A percentile compares a stretch with the other conserved stretches of the same genome.
These are phyloP conservation scores for Ceratobasidium sp. DNA, from an alignment of 1,284 basidiomycete genomes.

Conservation along the genomic window DNA sequence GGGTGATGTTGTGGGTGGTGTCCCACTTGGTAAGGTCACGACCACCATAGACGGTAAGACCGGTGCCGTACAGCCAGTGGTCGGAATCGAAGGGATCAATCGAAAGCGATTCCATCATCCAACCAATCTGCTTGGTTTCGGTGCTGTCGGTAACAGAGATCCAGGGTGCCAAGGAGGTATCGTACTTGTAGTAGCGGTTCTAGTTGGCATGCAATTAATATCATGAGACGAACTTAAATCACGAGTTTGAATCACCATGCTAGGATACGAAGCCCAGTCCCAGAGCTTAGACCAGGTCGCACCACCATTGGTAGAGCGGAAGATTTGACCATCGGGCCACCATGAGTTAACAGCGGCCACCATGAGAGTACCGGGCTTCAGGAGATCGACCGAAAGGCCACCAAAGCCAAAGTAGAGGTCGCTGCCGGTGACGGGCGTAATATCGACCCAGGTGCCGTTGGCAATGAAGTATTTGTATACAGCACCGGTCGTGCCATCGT, in stretches of 20 bases:
- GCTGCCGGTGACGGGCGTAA: constrained; percentile 57
- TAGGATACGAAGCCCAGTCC: constrained; percentile 52
- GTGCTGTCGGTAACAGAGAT: constrained; percentile 47
- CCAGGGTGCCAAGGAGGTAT: constrained; percentile 63
- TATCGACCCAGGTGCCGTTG: constrained; percentile 60
- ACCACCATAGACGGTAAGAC: constrained; percentile 55
- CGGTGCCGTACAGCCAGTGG: constrained; percentile 65
- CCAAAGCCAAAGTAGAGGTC: constrained; percentile 61
- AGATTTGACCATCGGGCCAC: constrained; percentile 71
- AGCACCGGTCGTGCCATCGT: constrained; percentile 55
- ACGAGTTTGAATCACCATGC: not conserved
- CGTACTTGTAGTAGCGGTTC: constrained; percentile 62
- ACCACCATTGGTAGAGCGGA: constrained; percentile 63
- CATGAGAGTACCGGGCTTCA: constrained; percentile 68
- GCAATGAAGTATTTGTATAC: constrained; percentile 55
- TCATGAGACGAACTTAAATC: not conserved
- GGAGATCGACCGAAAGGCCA: constrained; percentile 64
- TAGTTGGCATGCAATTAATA: not conserved
- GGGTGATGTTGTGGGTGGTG: constrained; percentile 61
- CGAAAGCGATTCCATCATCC: constrained; percentile 56
- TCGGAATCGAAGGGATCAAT: constrained; percentile 70
- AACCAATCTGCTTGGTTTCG: constrained; percentile 52
- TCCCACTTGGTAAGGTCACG: constrained; percentile 65
- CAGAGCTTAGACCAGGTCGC: constrained; percentile 64
- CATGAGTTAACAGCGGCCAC: constrained; percentile 68